Evolutionary conservation across 805 yeast genomes (phyloP).

Genomic region (Pichia cabralensis): DNA sequence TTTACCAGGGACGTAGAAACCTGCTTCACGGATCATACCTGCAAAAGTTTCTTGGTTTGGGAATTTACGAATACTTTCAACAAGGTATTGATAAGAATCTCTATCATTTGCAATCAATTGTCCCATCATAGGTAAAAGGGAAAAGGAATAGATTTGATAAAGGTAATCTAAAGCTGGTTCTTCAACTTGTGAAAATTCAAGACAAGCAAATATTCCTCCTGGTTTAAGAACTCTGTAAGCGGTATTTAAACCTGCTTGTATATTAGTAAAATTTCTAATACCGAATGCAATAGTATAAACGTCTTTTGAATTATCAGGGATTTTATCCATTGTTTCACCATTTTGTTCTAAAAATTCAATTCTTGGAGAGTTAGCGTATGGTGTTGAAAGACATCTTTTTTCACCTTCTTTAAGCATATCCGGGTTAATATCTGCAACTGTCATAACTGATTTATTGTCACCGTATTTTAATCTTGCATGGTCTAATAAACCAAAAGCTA

Average conservation of each 20-base stretch:
- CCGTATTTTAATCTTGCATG: constrained; percentile 75
- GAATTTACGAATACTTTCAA: constrained; percentile 85
- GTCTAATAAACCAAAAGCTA: constrained; percentile 89
- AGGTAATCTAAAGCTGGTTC: constrained; percentile 63
- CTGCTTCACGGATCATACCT: constrained; percentile 87
- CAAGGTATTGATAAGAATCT: constrained; percentile 92
- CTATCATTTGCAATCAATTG: constrained; percentile 92
- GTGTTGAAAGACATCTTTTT: constrained; percentile 49
- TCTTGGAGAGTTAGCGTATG: constrained; percentile 60
- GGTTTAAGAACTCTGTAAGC: constrained; percentile 94
- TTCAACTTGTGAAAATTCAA: constrained; percentile 89
- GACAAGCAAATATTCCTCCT: constrained; percentile 95
- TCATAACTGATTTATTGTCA: constrained; percentile 72
- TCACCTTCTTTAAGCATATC: constrained; percentile 95
- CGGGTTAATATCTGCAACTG: constrained; percentile 87
- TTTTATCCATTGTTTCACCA: constrained; percentile 80
- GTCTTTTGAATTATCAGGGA: constrained; percentile 83
- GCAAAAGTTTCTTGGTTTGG: constrained; percentile 90
- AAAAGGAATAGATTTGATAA: constrained; percentile 85
- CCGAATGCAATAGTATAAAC: constrained; percentile 96
- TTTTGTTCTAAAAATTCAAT: constrained; percentile 81
- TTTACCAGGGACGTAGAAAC: constrained; percentile 79
- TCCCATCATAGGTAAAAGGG: constrained; percentile 86
- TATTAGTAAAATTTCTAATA: constrained; percentile 90
- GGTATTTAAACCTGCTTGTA: constrained; percentile 88